A percentile compares a stretch with the other conserved stretches of the same genome.
Conservation (phyloP, 106 monocot species). For the Xerophyta viscosa region DNA sequence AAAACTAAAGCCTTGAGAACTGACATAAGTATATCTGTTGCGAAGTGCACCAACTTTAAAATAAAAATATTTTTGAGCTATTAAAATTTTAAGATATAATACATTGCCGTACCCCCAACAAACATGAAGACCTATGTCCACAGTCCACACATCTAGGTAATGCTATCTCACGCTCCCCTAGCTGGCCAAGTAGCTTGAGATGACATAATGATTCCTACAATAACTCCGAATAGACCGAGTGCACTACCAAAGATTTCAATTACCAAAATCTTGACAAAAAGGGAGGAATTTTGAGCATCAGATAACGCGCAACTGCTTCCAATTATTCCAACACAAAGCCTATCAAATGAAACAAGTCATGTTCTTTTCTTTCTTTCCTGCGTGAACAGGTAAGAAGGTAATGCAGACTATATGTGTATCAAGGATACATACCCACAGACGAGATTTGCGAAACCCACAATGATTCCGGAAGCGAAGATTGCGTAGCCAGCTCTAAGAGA, state of each 20-base stretch:
- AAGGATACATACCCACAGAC: conserved; percentile 57
- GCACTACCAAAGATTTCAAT: conserved; percentile 98
- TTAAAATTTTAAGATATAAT: too few relatives aligned
- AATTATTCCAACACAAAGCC: conserved; percentile 93
- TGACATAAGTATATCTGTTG: too few relatives aligned
- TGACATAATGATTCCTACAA: conserved; percentile 97
- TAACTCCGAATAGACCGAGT: conserved; percentile 92
- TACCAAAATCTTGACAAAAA: conserved; percentile 95
- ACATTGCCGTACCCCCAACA: too few relatives aligned
- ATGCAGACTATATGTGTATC: background rate
- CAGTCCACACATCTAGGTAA: background rate
- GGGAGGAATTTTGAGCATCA: conserved; percentile 92
- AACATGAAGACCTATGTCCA: too few relatives aligned
- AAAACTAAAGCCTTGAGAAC: too few relatives aligned
- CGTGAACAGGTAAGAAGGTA: background rate
- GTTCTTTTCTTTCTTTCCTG: too few relatives aligned
- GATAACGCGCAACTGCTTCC: conserved; percentile 98
- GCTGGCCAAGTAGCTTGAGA: conserved; percentile 92
- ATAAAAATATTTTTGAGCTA: too few relatives aligned
- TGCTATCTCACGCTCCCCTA: conserved; percentile 19
- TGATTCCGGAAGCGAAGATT: conserved; percentile 89
- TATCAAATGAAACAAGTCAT: conserved; percentile 12
- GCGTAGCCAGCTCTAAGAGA: conserved; percentile 93
- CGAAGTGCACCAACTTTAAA: too few relatives aligned
- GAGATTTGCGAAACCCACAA: conserved; percentile 93